Evolutionary conservation across 768 basidiomycete genomes (phyloP), one percentile per base, ranked within the genome.

Genomic region (Gelatoporia subvermispora): DNA sequence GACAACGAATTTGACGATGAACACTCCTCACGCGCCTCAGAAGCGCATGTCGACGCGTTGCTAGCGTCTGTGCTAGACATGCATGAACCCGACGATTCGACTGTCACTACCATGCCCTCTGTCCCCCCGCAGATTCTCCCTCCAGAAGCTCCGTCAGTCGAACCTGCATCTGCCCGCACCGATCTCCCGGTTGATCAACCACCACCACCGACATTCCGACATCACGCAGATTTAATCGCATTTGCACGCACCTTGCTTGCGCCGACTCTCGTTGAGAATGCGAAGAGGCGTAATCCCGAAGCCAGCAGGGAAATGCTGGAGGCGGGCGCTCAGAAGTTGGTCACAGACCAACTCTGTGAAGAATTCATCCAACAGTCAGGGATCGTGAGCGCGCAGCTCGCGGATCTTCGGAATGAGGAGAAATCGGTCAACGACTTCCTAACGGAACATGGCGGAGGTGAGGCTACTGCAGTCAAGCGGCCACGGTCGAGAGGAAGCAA

Each of bases 341-440:
- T 56, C 8, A 56, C 57, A 15, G 55, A 58, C 28, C 54, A 53
- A 23, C 48, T 54, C 22, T 54, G 51, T 43, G 17, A 47, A n/a
- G 47, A 56, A 15, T 58, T 60, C 45, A 16, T 60, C n/a, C 45
- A 36, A 28, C 28, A 55, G 4, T 43, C 51, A 3, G 36, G 44
- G 25, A 47, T 45, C 23, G 39, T 34, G 2, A 35, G 35, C 9
- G 31, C 20, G 20, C 53, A 60, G 49, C 21, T 55, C 50, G 37
- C 20, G 3, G 41, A 18, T 13, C 45, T 22, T 17, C 34, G 17
- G 4, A 13, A 16, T 16, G 23, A 25, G 16, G 41, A 18, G n/a
- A 25, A 3, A 16, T 8, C 23, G 22, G 28, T 31, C 7, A 5
- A 31, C 28, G n/a, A 31, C 28, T 31, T 5, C 28, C 28, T 5